These are phyloP conservation scores for Metschnikowia kofuensis DNA, from an alignment of 805 yeast genomes.

Conservation along the genomic window DNA sequence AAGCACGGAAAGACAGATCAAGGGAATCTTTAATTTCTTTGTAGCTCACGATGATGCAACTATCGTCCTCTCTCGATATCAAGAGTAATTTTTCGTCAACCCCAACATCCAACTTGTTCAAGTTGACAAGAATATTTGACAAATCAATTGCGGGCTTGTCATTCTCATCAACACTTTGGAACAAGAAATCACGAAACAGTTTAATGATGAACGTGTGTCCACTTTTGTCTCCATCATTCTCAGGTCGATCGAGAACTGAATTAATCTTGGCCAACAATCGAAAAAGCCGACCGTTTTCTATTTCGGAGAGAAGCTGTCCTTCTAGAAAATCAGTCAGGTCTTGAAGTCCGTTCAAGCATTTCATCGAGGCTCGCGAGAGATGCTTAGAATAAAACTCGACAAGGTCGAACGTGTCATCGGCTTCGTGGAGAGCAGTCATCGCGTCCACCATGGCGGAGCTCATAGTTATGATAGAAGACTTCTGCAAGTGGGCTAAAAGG, in stretches of 20 bases:
- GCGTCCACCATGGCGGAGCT: constrained; percentile 45
- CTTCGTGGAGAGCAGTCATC: constrained; percentile 18
- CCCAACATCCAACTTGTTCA: constrained; percentile 92
- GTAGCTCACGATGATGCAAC: constrained; percentile 79
- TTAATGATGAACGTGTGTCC: constrained; percentile 64
- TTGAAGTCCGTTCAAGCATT: constrained; percentile 48
- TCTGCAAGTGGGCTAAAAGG: constrained; percentile 16
- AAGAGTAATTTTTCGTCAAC: constrained; percentile 77
- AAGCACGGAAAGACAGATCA: constrained; percentile 58
- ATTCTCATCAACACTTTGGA: constrained; percentile 74
- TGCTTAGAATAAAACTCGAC: constrained; percentile 22
- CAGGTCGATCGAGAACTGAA: constrained; percentile 74
- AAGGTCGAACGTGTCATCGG: constrained; percentile 21
- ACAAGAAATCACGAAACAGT: constrained; percentile 79
- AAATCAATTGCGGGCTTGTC: constrained; percentile 81
- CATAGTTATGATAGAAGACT: constrained; percentile 20
- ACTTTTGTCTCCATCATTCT: constrained; percentile 51
- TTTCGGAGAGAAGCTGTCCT: constrained; percentile 60
- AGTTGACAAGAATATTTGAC: constrained; percentile 70
- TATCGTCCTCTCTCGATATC: constrained; percentile 80
- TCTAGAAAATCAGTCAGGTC: constrained; percentile 57
- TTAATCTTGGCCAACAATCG: constrained; percentile 79
- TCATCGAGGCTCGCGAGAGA: constrained; percentile 38
- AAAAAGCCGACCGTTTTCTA: constrained; percentile 86
- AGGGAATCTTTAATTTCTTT: constrained; percentile 75